Evolutionary conservation across 1,284 basidiomycete species (phyloP).

Genomic region (Papiliotrema laurentii): DNA sequence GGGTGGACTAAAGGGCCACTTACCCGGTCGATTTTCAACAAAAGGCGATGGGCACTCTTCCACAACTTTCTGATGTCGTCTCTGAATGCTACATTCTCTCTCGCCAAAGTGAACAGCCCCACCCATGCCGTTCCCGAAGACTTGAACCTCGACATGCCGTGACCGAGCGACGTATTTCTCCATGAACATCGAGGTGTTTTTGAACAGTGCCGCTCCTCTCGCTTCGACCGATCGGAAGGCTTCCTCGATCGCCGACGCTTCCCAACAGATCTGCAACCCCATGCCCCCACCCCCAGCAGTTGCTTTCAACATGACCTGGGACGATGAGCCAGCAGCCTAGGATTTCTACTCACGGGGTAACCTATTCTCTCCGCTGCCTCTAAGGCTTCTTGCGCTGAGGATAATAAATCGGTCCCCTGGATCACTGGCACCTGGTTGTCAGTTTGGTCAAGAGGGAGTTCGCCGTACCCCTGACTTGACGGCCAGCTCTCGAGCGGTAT

Average conservation of each 20-base stretch:
- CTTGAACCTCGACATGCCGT: conserved; percentile 63
- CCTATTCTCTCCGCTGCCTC: conserved; percentile 51
- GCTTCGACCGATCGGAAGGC: conserved; percentile 1
- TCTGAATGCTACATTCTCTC: conserved; percentile 67
- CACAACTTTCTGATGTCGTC: conserved; percentile 68
- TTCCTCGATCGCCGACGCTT: too few species aligned
- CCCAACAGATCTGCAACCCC: conserved; percentile 63
- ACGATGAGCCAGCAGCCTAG: too few species aligned
- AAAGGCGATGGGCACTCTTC: conserved; percentile 54
- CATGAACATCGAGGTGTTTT: conserved; percentile 58
- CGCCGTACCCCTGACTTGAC: too few species aligned
- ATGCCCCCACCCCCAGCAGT: conserved; percentile 69
- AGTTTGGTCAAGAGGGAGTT: too few species aligned
- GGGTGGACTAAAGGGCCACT: too few species aligned
- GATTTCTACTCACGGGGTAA: too few species aligned
- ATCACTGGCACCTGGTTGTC: too few species aligned
- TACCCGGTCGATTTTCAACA: too few species aligned
- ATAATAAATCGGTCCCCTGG: too few species aligned
- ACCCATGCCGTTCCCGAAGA: conserved; percentile 61
- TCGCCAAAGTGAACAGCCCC: conserved; percentile 64
- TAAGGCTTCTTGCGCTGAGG: too few species aligned
- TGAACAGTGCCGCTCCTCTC: conserved; percentile 54
- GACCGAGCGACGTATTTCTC: conserved; percentile 57
- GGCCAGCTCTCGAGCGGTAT: conserved; percentile 57
- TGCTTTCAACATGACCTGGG: conserved; percentile 56